phyloP scores from a whole-genome alignment of 768 basidiomycete species.

The Rhodotorula taiwanensis region DNA sequence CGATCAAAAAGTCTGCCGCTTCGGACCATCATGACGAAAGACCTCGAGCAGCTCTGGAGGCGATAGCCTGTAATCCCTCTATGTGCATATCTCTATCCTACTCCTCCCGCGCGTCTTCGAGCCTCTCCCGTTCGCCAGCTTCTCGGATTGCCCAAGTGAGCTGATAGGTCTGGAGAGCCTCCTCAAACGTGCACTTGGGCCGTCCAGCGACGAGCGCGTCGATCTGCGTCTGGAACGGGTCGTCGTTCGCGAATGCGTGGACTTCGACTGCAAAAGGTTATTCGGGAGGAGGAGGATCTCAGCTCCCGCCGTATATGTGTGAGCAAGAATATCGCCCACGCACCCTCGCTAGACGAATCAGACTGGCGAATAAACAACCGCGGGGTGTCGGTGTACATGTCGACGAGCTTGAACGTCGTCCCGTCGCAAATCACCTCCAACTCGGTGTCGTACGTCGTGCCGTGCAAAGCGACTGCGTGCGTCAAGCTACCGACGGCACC shows the following conservation, averaged over 20 bases:
- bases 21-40: too few relatives aligned
- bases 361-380: slow-evolving; percentile 10
- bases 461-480: slow-evolving; percentile 83
- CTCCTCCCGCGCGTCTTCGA: background rate
- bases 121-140: slow-evolving; percentile 18
- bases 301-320: too few relatives aligned
- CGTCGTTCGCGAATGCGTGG: slow-evolving; percentile 68
- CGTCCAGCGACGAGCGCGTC: slow-evolving; percentile 13
- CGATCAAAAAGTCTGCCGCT: background rate
- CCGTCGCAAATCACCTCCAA: slow-evolving; percentile 31
- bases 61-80: too few relatives aligned
- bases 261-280: slow-evolving; percentile 56
- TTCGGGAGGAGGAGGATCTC: too few relatives aligned
- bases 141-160: slow-evolving; percentile 36
- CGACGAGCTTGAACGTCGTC: slow-evolving; percentile 20
- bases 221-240: slow-evolving; percentile 57
- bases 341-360: background rate
- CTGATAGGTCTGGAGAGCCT: slow-evolving; percentile 33
- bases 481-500: slow-evolving; percentile 89
- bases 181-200: slow-evolving; percentile 24
- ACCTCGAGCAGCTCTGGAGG: too few relatives aligned
- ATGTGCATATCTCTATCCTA: background rate
- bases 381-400: slow-evolving; percentile 15
- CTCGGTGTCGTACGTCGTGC: slow-evolving; percentile 59
- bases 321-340: background rate